Base-by-base conservation (phyloP, 31 red algal genomes). In the Endocladia muricata region DNA sequence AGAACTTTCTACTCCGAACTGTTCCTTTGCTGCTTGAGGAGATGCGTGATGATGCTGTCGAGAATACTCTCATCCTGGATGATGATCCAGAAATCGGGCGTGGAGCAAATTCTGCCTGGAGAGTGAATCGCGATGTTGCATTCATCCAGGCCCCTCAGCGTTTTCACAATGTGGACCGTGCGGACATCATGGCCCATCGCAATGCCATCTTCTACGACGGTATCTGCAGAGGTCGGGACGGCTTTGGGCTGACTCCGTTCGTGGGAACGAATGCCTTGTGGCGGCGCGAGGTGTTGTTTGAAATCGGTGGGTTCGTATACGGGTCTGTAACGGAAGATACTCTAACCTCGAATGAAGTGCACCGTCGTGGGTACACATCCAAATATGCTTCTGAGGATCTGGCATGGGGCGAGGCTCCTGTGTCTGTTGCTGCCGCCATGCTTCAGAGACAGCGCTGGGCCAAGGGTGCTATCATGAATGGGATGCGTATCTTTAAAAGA, bases 341-440 rank as follows among this genome's bases (percentile, higher is more conserved):
- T 30, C 65, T 92, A n/a, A 92, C 88, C 1, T 92, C 88, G 4
- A 92, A 92, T 41, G 88, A 92, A 75, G 88, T 92, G 9, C 88
- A 92, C 79, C 77, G 79, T 36, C 63, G 88, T 1, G 88, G 88
- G 19, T 92, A 92, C 73, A 66, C 85, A 22, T 92, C 88, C 31
- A 84, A 84, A 55, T 92, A 92, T 55, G 88, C 88, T n/a, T 59
- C 79, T 4, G 88, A 92, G 49, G 88, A 92, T 47, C 56, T 92
- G 63, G 80, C 79, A 19, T 92, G 88, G 88, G 88, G 88, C 21
- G 88, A 92, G 28, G 88, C 88, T 1, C 88, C 88, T 17, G 88
- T 92, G 35, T 85, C 88, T 33, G 88, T 92, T 21, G 88, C 88
- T 6, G 88, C 88, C 6, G 88, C 88, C 25, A 84, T 92, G 81